Conservation (phyloP, 139 green algal species). For the Coccomyxa sp. region DNA sequence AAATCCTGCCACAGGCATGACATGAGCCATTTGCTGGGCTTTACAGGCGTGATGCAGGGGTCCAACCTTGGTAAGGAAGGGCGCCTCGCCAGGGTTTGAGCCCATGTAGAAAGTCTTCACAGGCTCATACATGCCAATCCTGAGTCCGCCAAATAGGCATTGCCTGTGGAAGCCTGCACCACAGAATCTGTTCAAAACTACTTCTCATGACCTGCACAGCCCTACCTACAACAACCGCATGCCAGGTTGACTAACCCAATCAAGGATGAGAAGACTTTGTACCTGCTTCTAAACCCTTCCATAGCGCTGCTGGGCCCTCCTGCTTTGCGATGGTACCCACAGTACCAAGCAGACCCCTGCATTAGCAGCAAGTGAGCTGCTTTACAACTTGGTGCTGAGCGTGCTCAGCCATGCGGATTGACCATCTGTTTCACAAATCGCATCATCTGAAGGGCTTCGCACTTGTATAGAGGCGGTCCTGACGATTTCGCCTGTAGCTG, state of each 20-base stretch:
- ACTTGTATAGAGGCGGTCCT: constrained; percentile 58
- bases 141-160: constrained; percentile 90
- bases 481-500: constrained; percentile 76
- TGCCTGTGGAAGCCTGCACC: constrained; percentile 87
- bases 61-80: constrained; percentile 90
- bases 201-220: not conserved
- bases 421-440: not conserved
- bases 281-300: constrained; percentile 91
- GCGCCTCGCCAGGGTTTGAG: constrained; percentile 75
- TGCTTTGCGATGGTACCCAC: constrained; percentile 84
- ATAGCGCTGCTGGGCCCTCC: constrained; percentile 85
- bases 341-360: constrained; percentile 88
- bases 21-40: no score
- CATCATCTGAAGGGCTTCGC: no score
- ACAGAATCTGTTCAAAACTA: not conserved
- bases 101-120: constrained; percentile 84
- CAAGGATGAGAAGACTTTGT: not conserved
- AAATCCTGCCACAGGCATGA: no score
- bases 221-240: not conserved
- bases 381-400: not conserved
- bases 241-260: not conserved
- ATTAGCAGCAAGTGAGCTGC: not conserved
- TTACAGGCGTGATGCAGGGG: no score
- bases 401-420: not conserved
- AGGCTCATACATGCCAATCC: constrained; percentile 97